Evolutionary conservation across 1,284 basidiomycete genomes (phyloP).

Genomic region (Rhodotorula sp.): DNA sequence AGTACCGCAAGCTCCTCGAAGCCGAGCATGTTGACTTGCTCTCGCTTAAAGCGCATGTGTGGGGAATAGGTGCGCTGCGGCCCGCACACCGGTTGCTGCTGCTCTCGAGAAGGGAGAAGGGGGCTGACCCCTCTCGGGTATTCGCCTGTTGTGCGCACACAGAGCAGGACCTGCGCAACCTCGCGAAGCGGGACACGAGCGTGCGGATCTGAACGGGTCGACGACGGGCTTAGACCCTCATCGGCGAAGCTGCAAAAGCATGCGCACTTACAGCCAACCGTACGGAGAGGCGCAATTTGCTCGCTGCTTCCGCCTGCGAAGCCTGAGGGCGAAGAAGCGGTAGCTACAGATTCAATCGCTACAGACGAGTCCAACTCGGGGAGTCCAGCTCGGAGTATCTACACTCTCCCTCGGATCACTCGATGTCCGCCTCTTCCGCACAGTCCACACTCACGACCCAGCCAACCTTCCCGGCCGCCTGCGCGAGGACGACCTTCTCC

Average conservation of each 20-base stretch:
- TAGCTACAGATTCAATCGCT: neutral
- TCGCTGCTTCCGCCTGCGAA: neutral
- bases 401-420: neutral
- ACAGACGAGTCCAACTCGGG: neutral
- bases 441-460: constrained; percentile 30
- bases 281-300: neutral
- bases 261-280: too few species aligned
- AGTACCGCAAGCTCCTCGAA: constrained; percentile 31
- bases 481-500: neutral
- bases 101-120: neutral
- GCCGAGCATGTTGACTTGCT: constrained; percentile 27
- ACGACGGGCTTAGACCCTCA: too few species aligned
- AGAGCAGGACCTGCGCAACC: constrained; percentile 28
- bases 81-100: too few species aligned
- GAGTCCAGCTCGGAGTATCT: neutral
- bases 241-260: neutral
- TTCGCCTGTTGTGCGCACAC: neutral
- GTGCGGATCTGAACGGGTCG: constrained; percentile 9
- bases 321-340: neutral
- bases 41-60: constrained; percentile 32
- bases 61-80: constrained; percentile 19
- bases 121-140: neutral
- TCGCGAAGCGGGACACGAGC: constrained; percentile 9
- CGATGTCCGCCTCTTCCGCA: constrained; percentile 12
- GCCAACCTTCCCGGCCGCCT: neutral